Percentiles rank a stretch among this genome's conserved stretches.
phyloP scores from a whole-genome alignment of 1,284 basidiomycete genomes.

The Apiotrichum porosum region DNA sequence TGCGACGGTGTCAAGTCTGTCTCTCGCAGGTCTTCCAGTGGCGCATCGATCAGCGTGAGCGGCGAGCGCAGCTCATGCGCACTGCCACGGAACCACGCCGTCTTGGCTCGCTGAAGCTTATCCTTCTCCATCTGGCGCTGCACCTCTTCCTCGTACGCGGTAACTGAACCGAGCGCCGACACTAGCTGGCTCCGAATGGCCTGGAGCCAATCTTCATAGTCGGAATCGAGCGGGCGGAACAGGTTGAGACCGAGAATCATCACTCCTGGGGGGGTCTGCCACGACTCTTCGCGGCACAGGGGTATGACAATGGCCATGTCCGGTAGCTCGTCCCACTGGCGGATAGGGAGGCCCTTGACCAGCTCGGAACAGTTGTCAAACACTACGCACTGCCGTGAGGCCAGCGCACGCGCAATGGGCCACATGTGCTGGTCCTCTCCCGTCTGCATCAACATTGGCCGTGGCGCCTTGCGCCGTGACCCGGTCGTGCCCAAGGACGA shows the following conservation, averaged over 20 bases:
- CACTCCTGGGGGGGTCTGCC: slow-evolving; percentile 24
- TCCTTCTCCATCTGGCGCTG: slow-evolving; percentile 9
- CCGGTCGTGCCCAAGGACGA: too few relatives aligned
- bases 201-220: slow-evolving; percentile 31
- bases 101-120: slow-evolving; percentile 19
- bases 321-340: slow-evolving; percentile 35
- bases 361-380: slow-evolving; percentile 30
- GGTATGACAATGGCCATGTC: slow-evolving; percentile 41
- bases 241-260: slow-evolving; percentile 42
- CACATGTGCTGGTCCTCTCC: slow-evolving; percentile 3
- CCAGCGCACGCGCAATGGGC: slow-evolving; percentile 29
- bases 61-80: slow-evolving; percentile 32
- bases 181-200: slow-evolving; percentile 14
- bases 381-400: slow-evolving; percentile 20
- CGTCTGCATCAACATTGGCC: too few relatives aligned
- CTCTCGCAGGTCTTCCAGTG: slow-evolving; percentile 26
- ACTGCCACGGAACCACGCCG: slow-evolving; percentile 28
- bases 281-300: slow-evolving; percentile 20
- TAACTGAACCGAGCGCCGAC: slow-evolving; percentile 8
- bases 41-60: slow-evolving; percentile 28
- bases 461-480: not conserved
- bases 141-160: slow-evolving; percentile 7
- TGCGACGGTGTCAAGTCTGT: slow-evolving; percentile 11
- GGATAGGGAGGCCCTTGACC: slow-evolving; percentile 25
- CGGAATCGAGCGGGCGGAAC: slow-evolving; percentile 25